Evolutionary conservation across 768 basidiomycete genomes (phyloP).

Genomic region (Tylopilus sp.): DNA sequence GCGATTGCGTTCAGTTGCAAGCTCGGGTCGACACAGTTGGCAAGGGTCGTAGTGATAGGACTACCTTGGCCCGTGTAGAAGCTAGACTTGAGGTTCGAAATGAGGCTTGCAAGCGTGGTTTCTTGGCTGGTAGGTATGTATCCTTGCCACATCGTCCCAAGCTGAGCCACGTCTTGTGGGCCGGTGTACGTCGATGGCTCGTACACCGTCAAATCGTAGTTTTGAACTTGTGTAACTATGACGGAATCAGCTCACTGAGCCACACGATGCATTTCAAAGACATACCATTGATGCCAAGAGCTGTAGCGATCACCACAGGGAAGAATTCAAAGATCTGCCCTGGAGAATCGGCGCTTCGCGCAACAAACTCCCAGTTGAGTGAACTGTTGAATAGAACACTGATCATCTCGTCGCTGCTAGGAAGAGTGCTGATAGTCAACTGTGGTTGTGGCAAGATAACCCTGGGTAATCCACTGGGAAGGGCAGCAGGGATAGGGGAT

Average conservation of each 20-base stretch:
- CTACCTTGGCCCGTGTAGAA: conserved; percentile 58
- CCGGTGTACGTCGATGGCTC: conserved; percentile 55
- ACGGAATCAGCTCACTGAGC: conserved; percentile 31
- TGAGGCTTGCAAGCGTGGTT: conserved; percentile 56
- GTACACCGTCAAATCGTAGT: conserved; percentile 66
- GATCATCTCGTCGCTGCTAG: conserved; percentile 46
- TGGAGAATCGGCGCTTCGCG: conserved; percentile 49
- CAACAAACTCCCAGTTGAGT: conserved; percentile 72
- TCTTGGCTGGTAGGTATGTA: conserved; percentile 62
- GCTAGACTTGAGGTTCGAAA: conserved; percentile 55
- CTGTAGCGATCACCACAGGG: conserved; percentile 47
- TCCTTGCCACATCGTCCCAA: conserved; percentile 70
- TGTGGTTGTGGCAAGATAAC: conserved; percentile 48
- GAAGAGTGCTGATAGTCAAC: conserved; percentile 29
- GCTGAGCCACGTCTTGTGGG: conserved; percentile 41
- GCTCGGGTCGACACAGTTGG: conserved; percentile 64
- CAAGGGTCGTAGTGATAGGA: conserved; percentile 52
- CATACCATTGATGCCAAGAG: conserved; percentile 45
- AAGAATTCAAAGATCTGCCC: conserved; percentile 78
- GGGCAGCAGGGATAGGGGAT: conserved; percentile 29
- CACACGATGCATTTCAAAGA: conserved; percentile 5
- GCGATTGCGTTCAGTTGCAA: conserved; percentile 53
- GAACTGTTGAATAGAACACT: conserved; percentile 58
- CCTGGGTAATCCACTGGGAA: conserved; percentile 60
- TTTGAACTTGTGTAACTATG: conserved; percentile 37